Percentiles rank a stretch among this genome's conserved stretches.
These are phyloP conservation scores for Aspergillus carlsbadensis DNA, from an alignment of 495 filamentous ascomycete species.

Conservation along the genomic window DNA sequence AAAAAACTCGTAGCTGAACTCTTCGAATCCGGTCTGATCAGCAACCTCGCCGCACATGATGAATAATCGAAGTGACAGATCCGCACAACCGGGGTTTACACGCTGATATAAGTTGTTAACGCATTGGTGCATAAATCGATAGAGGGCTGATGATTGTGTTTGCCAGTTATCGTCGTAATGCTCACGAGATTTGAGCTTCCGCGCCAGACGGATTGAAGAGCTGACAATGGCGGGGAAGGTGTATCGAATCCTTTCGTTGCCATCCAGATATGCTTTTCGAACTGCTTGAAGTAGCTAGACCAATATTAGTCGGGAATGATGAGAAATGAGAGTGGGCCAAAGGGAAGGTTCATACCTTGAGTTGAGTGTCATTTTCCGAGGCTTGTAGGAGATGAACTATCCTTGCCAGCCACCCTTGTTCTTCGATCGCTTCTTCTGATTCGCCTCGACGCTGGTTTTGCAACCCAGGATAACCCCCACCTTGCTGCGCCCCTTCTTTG, in stretches of 20 bases:
- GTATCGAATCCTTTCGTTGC: slow-evolving; percentile 92
- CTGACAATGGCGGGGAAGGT: slow-evolving; percentile 93
- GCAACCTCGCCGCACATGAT: slow-evolving; percentile 89
- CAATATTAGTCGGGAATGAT: slow-evolving; percentile 25
- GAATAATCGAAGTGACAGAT: slow-evolving; percentile 85
- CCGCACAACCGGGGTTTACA: slow-evolving; percentile 76
- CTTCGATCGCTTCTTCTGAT: slow-evolving; percentile 95
- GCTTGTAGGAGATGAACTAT: slow-evolving; percentile 84
- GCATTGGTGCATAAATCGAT: slow-evolving; percentile 89
- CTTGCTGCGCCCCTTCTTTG: slow-evolving; percentile 85
- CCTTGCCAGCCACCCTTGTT: slow-evolving; percentile 93
- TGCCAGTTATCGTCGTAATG: slow-evolving; percentile 96
- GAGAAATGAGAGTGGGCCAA: not conserved
- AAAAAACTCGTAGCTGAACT: slow-evolving; percentile 97
- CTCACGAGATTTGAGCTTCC: slow-evolving; percentile 85
- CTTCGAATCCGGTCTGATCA: slow-evolving; percentile 89
- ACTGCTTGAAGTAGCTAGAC: slow-evolving; percentile 77
- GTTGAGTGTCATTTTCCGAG: slow-evolving; percentile 86
- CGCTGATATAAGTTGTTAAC: slow-evolving; percentile 87
- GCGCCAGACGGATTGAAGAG: slow-evolving; percentile 83
- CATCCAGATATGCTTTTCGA: slow-evolving; percentile 83
- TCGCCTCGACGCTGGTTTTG: slow-evolving; percentile 66
- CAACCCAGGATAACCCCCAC: slow-evolving; percentile 77
- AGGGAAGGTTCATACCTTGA: slow-evolving; percentile 61
- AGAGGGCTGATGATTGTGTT: slow-evolving; percentile 81